Conservation (phyloP, 2,329 filamentous ascomycete species). For the Trichoderma sp. region DNA sequence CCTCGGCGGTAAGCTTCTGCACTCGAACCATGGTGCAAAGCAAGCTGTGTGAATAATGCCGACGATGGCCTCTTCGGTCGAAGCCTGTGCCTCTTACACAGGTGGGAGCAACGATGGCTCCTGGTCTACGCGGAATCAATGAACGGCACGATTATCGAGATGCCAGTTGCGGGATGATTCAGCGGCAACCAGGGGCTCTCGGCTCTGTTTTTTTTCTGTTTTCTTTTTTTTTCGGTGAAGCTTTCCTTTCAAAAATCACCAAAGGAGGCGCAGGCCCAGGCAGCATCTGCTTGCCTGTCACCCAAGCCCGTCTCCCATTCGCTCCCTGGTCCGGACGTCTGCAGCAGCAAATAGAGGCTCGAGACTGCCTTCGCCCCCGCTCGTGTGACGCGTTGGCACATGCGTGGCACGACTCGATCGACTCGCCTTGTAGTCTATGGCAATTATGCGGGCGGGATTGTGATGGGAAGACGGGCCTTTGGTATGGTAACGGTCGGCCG, state of each 20-base stretch:
- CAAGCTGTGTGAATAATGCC: too few relatives aligned
- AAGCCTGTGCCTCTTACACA: background rate
- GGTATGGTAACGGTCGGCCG: background rate
- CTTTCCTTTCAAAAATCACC: background rate
- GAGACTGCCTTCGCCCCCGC: slow-evolving; percentile 12
- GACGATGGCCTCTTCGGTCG: background rate
- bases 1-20: slow-evolving; percentile 40
- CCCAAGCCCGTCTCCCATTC: background rate
- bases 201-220: too few relatives aligned
- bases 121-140: background rate
- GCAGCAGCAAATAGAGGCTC: slow-evolving; percentile 15
- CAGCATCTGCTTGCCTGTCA: slow-evolving; percentile 5
- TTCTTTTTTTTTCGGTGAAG: background rate
- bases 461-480: background rate
- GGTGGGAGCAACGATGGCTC: background rate
- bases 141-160: background rate
- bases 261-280: slow-evolving; percentile 17
- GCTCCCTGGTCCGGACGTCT: background rate
- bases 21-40: slow-evolving; percentile 30
- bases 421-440: slow-evolving; percentile 14
- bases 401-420: slow-evolving; percentile 22
- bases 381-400: slow-evolving; percentile 25
- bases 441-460: background rate
- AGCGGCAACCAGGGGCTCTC: background rate
- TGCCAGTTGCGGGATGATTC: background rate